Conservation (phyloP, 2,329 filamentous ascomycete genomes). For the Penicillium sp. region DNA sequence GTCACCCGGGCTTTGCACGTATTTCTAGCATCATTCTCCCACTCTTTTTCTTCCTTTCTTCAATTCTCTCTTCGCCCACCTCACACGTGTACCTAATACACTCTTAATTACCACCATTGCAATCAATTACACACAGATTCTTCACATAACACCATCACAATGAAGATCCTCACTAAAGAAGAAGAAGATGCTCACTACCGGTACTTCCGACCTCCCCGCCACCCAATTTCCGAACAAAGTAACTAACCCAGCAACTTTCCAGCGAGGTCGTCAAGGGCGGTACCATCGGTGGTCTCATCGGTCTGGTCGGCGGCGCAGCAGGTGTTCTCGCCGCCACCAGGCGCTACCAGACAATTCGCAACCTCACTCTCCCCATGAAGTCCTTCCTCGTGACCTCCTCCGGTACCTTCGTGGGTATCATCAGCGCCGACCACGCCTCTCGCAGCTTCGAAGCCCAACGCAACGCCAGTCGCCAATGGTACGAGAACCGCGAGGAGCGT, state of each 20-base stretch:
- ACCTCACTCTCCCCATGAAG: conserved; percentile 79
- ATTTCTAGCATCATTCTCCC: too few species aligned
- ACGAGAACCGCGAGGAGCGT: conserved; percentile 52
- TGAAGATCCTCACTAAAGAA: conserved; percentile 95
- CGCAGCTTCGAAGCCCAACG: conserved; percentile 61
- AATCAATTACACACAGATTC: too few species aligned
- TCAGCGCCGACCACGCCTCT: conserved; percentile 68
- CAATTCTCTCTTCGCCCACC: too few species aligned
- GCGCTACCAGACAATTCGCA: conserved; percentile 68
- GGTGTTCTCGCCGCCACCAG: conserved; percentile 60
- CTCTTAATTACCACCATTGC: too few species aligned
- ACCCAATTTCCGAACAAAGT: too few species aligned
- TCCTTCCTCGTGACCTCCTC: conserved; percentile 77
- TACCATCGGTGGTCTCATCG: conserved; percentile 59
- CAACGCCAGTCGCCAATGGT: conserved; percentile 60
- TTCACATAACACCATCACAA: conserved; percentile 41
- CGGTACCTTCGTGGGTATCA: conserved; percentile 77
- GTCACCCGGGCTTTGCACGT: too few species aligned
- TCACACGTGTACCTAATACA: too few species aligned
- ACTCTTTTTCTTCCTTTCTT: too few species aligned
- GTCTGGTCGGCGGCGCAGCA: conserved; percentile 57
- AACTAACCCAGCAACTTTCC: too few species aligned
- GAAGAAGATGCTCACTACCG: conserved; percentile 80
- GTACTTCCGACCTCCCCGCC: conserved; percentile 36
- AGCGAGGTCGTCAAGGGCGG: conserved; percentile 81